These are phyloP conservation scores for Debaryomyces coudertii DNA, from an alignment of 1,139 yeast genomes.

Conservation along the genomic window DNA sequence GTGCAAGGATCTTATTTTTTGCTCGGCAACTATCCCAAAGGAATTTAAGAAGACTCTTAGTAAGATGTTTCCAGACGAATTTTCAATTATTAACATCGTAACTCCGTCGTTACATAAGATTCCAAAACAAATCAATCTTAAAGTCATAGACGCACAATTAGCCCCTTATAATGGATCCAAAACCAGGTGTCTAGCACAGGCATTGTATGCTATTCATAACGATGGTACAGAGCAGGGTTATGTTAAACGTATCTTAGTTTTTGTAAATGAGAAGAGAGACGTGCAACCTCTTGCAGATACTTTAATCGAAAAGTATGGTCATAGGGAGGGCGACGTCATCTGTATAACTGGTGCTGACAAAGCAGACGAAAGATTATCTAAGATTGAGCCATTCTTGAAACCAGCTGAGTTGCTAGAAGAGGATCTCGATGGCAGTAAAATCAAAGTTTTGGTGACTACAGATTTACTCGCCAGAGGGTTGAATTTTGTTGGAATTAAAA, in stretches of 20 bases:
- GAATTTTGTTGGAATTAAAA: constrained; percentile 80
- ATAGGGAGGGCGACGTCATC: constrained; percentile 46
- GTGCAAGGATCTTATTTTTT: constrained; percentile 67
- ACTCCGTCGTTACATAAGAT: constrained; percentile 84
- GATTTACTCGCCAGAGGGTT: constrained; percentile 90
- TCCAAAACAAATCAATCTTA: constrained; percentile 72
- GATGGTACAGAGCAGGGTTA: constrained; percentile 81
- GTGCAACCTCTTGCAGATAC: constrained; percentile 61
- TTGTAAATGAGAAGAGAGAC: constrained; percentile 75
- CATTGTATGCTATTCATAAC: constrained; percentile 78
- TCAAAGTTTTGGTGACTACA: constrained; percentile 80
- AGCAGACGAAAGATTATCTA: constrained; percentile 57
- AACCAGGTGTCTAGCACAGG: constrained; percentile 82
- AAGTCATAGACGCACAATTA: constrained; percentile 72
- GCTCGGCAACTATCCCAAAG: constrained; percentile 89
- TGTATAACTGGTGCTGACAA: constrained; percentile 70
- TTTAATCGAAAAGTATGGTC: constrained; percentile 57
- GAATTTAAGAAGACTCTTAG: constrained; percentile 68
- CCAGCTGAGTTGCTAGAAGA: constrained; percentile 52
- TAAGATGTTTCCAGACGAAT: constrained; percentile 63
- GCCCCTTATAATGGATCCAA: constrained; percentile 85
- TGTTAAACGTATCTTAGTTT: constrained; percentile 82
- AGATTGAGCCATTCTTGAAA: constrained; percentile 62
- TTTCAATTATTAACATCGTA: constrained; percentile 57
- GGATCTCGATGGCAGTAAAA: constrained; percentile 30